Conservation (phyloP, 1,284 basidiomycete genomes). For the Boletus hoseneyae region DNA sequence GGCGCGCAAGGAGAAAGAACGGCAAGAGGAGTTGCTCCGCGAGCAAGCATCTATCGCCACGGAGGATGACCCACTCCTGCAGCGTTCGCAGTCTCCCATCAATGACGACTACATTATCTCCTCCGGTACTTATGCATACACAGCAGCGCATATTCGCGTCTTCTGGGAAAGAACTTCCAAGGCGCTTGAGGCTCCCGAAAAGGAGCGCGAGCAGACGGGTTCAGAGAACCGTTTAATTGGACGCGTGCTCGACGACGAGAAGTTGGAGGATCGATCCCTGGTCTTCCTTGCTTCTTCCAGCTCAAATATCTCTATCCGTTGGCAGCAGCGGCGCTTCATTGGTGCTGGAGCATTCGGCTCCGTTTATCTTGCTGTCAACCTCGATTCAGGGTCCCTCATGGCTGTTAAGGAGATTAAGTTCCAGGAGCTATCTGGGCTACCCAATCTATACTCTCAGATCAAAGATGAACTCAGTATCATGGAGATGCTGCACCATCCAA, state of each 20-base stretch:
- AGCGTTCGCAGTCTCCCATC: slow-evolving; percentile 31
- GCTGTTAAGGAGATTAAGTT: slow-evolving; percentile 99
- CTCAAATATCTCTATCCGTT: slow-evolving; percentile 94
- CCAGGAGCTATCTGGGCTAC: slow-evolving; percentile 84
- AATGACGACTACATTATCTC: slow-evolving; percentile 36
- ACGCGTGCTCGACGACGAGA: slow-evolving; percentile 88
- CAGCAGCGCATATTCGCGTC: slow-evolving; percentile 62
- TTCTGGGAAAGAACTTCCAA: slow-evolving; percentile 70
- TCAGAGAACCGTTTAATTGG: slow-evolving; percentile 76
- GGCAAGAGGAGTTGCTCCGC: slow-evolving; percentile 68
- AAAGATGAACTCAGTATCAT: slow-evolving; percentile 97
- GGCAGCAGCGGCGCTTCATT: slow-evolving; percentile 99
- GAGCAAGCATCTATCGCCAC: slow-evolving; percentile 52
- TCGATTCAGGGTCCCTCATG: slow-evolving; percentile 96
- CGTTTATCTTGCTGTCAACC: slow-evolving; percentile 97
- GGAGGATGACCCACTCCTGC: slow-evolving; percentile 51
- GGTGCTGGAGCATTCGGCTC: slow-evolving; percentile 97
- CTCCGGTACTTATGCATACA: slow-evolving; percentile 42
- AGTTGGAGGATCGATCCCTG: slow-evolving; percentile 86
- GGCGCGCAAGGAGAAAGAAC: slow-evolving; percentile 87
- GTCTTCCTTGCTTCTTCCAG: slow-evolving; percentile 90
- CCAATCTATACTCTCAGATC: slow-evolving; percentile 89
- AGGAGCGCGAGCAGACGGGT: slow-evolving; percentile 55
- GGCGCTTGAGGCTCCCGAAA: slow-evolving; percentile 64
- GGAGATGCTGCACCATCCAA: slow-evolving; percentile 98